Conservation (phyloP, 225 moss, liverwort and hornwort genomes). For the Lunularia cruciata region DNA sequence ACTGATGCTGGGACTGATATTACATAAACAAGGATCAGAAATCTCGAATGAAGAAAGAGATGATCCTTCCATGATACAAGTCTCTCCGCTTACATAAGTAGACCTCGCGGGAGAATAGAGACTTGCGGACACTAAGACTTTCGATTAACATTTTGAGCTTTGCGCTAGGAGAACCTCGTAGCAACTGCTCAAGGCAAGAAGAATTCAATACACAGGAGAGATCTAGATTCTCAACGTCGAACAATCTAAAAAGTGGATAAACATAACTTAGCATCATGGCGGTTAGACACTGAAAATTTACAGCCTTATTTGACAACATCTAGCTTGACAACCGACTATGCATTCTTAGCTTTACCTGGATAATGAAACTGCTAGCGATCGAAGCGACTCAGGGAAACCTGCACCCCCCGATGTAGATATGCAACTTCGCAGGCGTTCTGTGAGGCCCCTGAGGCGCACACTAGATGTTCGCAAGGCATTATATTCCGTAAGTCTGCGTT, state of each 20-base stretch:
- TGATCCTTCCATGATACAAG: not conserved
- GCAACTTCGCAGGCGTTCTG: conserved; percentile 87
- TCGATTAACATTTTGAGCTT: no score
- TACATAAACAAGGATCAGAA: not conserved
- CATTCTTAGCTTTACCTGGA: conserved; percentile 44
- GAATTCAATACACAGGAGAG: no score
- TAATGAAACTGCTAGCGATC: conserved; percentile 67
- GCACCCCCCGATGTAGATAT: conserved; percentile 65
- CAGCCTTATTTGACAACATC: no score
- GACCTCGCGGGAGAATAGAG: no score
- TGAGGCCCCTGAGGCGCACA: conserved; percentile 82
- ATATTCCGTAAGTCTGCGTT: conserved; percentile 85
- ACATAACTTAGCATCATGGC: no score
- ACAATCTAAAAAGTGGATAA: no score
- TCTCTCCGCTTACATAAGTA: not conserved
- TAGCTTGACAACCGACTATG: not conserved
- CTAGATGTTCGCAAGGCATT: conserved; percentile 81
- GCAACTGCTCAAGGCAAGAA: no score
- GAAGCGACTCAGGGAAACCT: conserved; percentile 80
- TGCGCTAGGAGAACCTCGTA: no score
- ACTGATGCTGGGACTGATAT: conserved; percentile 39
- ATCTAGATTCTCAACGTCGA: no score
- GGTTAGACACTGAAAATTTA: no score
- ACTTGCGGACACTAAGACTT: no score
- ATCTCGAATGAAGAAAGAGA: not conserved